These are phyloP conservation scores for Recurvomyces mirabilis DNA, from an alignment of 495 filamentous ascomycete species.

Conservation along the genomic window DNA sequence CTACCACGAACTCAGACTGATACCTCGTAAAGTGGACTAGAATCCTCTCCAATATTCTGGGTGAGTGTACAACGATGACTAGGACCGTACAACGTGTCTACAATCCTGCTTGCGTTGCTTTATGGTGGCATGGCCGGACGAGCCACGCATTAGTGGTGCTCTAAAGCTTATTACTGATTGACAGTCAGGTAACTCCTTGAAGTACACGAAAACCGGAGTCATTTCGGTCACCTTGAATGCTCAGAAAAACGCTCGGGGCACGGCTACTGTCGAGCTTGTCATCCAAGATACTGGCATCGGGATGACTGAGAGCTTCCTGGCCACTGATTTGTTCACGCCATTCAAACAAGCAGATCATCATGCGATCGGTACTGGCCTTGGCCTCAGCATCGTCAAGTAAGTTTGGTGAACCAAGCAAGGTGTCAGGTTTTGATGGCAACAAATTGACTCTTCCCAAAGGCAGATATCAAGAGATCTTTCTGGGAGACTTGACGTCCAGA, in stretches of 20 bases:
- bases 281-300: slow-evolving; percentile 26
- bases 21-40: no score
- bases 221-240: slow-evolving; percentile 20
- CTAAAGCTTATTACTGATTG: slow-evolving; percentile 1
- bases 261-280: slow-evolving; percentile 12
- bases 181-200: slow-evolving; percentile 25
- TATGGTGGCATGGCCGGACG: background rate
- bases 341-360: slow-evolving; percentile 25
- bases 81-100: background rate
- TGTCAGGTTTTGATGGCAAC: no score
- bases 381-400: slow-evolving; percentile 24
- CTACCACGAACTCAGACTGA: no score
- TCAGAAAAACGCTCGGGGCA: background rate
- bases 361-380: slow-evolving; percentile 25
- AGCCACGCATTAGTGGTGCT: background rate
- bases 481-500: slow-evolving; percentile 20
- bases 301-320: slow-evolving; percentile 22
- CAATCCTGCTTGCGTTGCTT: background rate
- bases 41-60: slow-evolving; percentile 6
- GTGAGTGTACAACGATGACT: background rate
- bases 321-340: slow-evolving; percentile 20
- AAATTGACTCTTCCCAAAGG: no score
- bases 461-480: slow-evolving; percentile 16
- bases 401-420: no score
- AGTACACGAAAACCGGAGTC: slow-evolving; percentile 25